phyloP scores from a whole-genome alignment of 805 yeast species.

The Saccharomycopsis sp. region DNA sequence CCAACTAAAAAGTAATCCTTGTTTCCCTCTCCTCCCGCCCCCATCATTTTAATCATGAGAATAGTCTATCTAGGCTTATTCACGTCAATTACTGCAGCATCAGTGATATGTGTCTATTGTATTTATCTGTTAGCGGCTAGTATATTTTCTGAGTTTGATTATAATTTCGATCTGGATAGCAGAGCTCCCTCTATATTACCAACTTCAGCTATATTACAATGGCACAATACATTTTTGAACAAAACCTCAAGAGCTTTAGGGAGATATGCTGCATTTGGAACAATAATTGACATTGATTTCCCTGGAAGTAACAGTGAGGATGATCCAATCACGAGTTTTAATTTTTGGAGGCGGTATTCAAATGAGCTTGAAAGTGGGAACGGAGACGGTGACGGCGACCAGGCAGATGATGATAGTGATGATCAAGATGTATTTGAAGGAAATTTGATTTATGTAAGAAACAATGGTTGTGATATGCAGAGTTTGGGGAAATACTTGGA shows the following conservation, averaged over 20 bases:
- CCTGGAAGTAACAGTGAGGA: too few relatives aligned
- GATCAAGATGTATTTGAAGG: conserved; percentile 4
- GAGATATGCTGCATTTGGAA: conserved; percentile 21
- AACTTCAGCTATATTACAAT: conserved; percentile 18
- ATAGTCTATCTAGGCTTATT: conserved; percentile 9
- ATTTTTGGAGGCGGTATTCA: background rate
- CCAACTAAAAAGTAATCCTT: too few relatives aligned
- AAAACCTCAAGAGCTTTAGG: conserved; percentile 14
- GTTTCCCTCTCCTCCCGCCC: background rate
- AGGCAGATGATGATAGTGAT: background rate
- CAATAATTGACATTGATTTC: conserved; percentile 8
- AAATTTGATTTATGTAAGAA: conserved; percentile 2
- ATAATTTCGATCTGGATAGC: conserved; percentile 15
- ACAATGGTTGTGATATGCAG: conserved; percentile 11
- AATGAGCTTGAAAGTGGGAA: too few relatives aligned
- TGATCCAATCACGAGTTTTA: background rate
- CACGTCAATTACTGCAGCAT: conserved; percentile 6
- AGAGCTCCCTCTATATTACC: conserved; percentile 18
- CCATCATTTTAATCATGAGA: conserved; percentile 10
- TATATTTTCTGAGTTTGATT: conserved; percentile 7
- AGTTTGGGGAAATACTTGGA: background rate
- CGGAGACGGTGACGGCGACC: background rate
- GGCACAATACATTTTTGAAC: conserved; percentile 13
- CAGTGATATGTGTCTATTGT: conserved; percentile 10
- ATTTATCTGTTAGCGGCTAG: conserved; percentile 8